A percentile compares a stretch with the other conserved stretches of the same genome.
phyloP scores from a whole-genome alignment of 371 early-diverging fungal species.

The Enterocytospora artemiae region DNA sequence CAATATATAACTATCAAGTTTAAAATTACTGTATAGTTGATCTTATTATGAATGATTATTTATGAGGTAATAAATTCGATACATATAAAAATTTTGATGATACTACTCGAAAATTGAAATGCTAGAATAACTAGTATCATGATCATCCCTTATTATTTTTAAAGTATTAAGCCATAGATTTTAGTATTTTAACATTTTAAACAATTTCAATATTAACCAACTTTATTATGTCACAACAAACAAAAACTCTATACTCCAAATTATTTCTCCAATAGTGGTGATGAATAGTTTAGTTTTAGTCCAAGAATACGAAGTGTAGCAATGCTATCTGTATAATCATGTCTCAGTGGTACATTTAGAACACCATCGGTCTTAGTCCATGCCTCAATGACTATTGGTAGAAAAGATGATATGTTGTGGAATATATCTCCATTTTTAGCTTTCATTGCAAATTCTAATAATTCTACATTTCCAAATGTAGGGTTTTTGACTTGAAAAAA shows the following conservation, averaged over 20 bases:
- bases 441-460: neutral
- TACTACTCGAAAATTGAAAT: neutral
- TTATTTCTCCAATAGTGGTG: neutral
- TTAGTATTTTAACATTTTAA: neutral
- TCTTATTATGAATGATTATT: neutral
- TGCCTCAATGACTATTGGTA: neutral
- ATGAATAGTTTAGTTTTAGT: neutral
- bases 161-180: neutral
- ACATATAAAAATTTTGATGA: neutral
- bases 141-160: neutral
- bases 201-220: neutral
- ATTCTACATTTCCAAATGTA: neutral
- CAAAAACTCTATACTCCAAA: neutral
- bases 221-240: neutral
- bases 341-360: neutral
- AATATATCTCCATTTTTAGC: neutral
- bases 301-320: neutral
- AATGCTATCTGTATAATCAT: neutral
- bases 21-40: neutral
- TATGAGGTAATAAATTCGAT: too few relatives aligned
- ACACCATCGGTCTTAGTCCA: neutral
- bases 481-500: neutral
- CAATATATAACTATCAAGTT: neutral
- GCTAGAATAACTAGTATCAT: neutral
- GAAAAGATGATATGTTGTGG: neutral